These are phyloP conservation scores for Podospora bellae-mahoneyi DNA, from an alignment of 495 filamentous ascomycete genomes.

Conservation along the genomic window DNA sequence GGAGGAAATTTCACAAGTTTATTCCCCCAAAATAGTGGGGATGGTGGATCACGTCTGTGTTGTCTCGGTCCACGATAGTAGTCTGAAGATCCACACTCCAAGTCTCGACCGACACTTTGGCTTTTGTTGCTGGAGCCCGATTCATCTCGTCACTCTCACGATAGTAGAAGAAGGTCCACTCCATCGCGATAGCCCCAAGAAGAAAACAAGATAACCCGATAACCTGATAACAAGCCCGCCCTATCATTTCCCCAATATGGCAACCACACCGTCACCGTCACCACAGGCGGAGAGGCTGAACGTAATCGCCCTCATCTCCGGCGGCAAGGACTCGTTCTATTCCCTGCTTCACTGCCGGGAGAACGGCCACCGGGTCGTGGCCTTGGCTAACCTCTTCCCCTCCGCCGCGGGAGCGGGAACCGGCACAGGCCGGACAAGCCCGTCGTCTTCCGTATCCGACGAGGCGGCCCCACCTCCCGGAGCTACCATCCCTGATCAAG, in stretches of 20 bases:
- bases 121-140: not conserved
- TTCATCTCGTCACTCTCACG: not conserved
- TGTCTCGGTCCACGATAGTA: not conserved
- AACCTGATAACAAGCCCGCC: not conserved
- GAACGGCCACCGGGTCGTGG: conserved; percentile 82
- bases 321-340: conserved; percentile 95
- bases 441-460: conserved; percentile 12
- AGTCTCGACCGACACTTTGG: not conserved
- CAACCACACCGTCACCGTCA: not conserved
- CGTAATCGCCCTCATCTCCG: conserved; percentile 90
- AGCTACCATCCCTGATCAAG: conserved; percentile 16
- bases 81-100: not conserved
- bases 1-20: not conserved
- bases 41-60: not conserved
- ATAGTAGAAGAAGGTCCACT: not conserved
- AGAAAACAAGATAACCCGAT: not conserved
- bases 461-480: conserved; percentile 20
- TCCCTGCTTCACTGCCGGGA: conserved; percentile 83
- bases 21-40: not conserved
- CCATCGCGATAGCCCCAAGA: not conserved
- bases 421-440: conserved; percentile 6
- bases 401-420: conserved; percentile 15
- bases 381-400: conserved; percentile 84
- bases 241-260: not conserved
- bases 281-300: conserved; percentile 52